Base-by-base conservation (phyloP, 495 filamentous ascomycete species). In the Podospora pseudoanserina region DNA sequence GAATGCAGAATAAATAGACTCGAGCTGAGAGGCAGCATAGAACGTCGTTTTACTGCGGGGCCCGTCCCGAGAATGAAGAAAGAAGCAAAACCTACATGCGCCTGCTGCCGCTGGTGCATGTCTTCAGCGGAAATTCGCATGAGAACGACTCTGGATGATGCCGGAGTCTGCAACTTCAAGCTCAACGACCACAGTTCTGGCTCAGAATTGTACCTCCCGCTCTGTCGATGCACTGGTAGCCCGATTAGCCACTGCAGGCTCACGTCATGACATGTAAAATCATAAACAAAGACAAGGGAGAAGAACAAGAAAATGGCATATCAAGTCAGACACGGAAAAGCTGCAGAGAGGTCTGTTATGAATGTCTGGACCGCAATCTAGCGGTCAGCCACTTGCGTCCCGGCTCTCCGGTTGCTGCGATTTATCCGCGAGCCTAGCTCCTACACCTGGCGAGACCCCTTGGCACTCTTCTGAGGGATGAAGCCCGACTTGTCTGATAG, bases 371-470 rank as follows among this genome's bases (percentile, higher is more conserved):
- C 44, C 44, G 64, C 44, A 72, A 71, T 73, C 39, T 68, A 74
- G 60, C 67, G 67, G 62, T 68, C 67, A 69, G 58, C 64, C 59
- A 49, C 58, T 67, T 69, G 72, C 73, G 67, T 73, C 73, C 73
- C 74, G 71, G 72, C 66, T 72, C 69, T 72, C 71, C 74, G 71
- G 68, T 68, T 68, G 30, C 63, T 68, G 26, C 32, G 63, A 71
- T 75, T 75, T 75, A 73, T n/a, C 74, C 72, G 69, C 63, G 65
- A 68, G 65, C 44, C 69, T 67, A 64, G 67, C 67, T 69, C 67
- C 61, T 63, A 60, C 58, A n/a, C 19, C 55, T 60, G 39, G 69
- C 66, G 56, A 63, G 59, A 63, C 39, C 27, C 34, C 67, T 66
- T 70, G 62, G 61, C 64, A 64, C 54, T 54, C 55, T 5, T 63